Conservation (phyloP, 148 eudicot species). For the Heliamphora exappendiculata region DNA sequence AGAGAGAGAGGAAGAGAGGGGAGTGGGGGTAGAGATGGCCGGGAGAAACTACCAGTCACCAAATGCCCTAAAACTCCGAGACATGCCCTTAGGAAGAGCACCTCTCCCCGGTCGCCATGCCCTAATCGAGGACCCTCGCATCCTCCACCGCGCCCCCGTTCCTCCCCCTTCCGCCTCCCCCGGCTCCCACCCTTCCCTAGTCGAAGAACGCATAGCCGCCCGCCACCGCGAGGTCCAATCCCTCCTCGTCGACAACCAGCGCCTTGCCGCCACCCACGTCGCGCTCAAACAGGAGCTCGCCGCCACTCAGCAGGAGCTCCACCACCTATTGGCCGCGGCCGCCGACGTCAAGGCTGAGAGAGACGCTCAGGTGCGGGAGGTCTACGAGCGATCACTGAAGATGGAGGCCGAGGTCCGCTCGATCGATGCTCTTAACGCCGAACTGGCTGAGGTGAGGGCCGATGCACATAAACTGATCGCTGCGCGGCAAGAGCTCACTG, state of each 20-base stretch:
- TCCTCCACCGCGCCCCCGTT: neutral
- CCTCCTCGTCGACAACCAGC: conserved; percentile 47
- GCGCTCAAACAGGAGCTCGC: conserved; percentile 56
- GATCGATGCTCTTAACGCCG: conserved; percentile 22
- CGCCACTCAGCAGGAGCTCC: conserved; percentile 41
- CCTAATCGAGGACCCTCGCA: conserved; percentile 21
- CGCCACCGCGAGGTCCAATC: conserved; percentile 46
- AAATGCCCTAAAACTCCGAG: conserved; percentile 2
- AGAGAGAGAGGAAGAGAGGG: too few species aligned
- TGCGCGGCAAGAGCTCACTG: conserved; percentile 27
- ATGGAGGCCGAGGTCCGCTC: conserved; percentile 40
- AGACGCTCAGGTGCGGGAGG: conserved; percentile 44
- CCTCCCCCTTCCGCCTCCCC: conserved; percentile 7
- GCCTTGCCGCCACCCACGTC: conserved; percentile 41
- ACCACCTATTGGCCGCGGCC: conserved; percentile 33
- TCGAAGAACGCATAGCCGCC: conserved; percentile 30
- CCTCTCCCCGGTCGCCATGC: neutral
- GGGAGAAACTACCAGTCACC: conserved; percentile 34
- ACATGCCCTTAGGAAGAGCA: too few species aligned
- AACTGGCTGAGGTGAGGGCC: conserved; percentile 30
- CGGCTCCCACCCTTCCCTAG: conserved; percentile 13
- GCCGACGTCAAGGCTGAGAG: conserved; percentile 33
- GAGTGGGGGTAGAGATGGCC: conserved; percentile 40
- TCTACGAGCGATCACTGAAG: conserved; percentile 37
- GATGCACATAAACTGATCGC: conserved; percentile 35